Conservation (phyloP, 2,329 filamentous ascomycete species). For the Zasmidium citrigriseum region DNA sequence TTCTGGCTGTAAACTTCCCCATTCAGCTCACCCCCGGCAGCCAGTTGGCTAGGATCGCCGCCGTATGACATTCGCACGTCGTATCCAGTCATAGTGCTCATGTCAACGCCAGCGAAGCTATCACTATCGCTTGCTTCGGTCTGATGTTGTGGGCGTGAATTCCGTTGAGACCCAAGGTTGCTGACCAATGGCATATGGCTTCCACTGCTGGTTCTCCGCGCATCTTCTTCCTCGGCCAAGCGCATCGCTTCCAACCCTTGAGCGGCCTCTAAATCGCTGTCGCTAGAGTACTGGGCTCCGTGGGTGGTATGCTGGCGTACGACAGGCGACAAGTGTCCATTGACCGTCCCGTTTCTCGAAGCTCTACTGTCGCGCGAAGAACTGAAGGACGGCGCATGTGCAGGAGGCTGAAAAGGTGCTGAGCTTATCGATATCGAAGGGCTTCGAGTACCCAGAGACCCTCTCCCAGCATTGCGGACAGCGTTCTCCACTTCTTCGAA, state of each 20-base stretch:
- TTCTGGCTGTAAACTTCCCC: slow-evolving; percentile 39
- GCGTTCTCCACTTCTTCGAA: slow-evolving; percentile 60
- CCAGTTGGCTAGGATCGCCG: slow-evolving; percentile 48
- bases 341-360: slow-evolving; percentile 28
- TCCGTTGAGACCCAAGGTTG: slow-evolving; percentile 40
- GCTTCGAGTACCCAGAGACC: slow-evolving; percentile 24
- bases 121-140: slow-evolving; percentile 68
- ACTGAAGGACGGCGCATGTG: slow-evolving; percentile 30
- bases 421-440: slow-evolving; percentile 41
- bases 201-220: slow-evolving; percentile 60
- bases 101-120: slow-evolving; percentile 69
- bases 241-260: slow-evolving; percentile 82
- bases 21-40: slow-evolving; percentile 35
- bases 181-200: slow-evolving; percentile 52
- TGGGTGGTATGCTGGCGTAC: slow-evolving; percentile 49
- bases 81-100: slow-evolving; percentile 73
- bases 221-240: slow-evolving; percentile 71
- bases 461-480: slow-evolving; percentile 41
- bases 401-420: slow-evolving; percentile 28
- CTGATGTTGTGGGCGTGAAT: slow-evolving; percentile 39
- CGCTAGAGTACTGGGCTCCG: slow-evolving; percentile 59
- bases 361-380: slow-evolving; percentile 21
- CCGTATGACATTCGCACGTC: slow-evolving; percentile 63
- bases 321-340: slow-evolving; percentile 51
- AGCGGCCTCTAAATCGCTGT: slow-evolving; percentile 85